Evolutionary conservation across 352 stramenopile genomes (phyloP), one percentile per base, ranked within the genome.

Genomic region (Pythium insidiosum): DNA sequence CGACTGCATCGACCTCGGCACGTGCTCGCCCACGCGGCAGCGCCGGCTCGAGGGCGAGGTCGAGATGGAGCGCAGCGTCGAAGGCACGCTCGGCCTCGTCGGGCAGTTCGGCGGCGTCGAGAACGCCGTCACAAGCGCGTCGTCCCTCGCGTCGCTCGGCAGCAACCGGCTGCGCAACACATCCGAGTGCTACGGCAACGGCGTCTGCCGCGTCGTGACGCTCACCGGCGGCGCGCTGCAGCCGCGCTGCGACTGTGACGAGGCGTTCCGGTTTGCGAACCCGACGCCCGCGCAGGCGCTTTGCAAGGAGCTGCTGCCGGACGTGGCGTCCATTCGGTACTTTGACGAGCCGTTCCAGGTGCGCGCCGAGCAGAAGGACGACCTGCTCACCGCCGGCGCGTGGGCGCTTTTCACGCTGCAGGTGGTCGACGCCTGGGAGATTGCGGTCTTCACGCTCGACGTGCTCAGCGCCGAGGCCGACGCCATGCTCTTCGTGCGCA

Each of bases 171-270:
- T 89, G 15, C 69, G 68, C 1, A 82, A 58, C 29, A 83, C 68
- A 0, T 78, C 77, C 11, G 73, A 86, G 34, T 90, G 77, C 47
- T 90, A 75, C 40, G 74, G 77, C 5, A 86, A 90, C 28, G 77
- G 77, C 15, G 66, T 80, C 12, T 90, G 77, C 22, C 52, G 61
- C 35, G 43, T 76, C 2, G 2, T 47, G 7, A 53, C 29, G 1
- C 44, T 54, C 0, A 43, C 28, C 28, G 15, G 28, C 7, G 63
- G 50, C 13, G 43, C 53, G 15, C 35, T 47, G 11, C 36, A 70
- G 5, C 72, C 77, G 16, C 60, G 35, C 2, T 89, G 77, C 22
- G 47, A 74, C 6, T 89, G 77, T 42, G 74, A 86, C 41, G 72
- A 80, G 45, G 70, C 72, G 0, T 86, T 82, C 54, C 46, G 58